phyloP scores from a whole-genome alignment of 2,329 filamentous ascomycete genomes.

The Scedosporium aurantiacum region DNA sequence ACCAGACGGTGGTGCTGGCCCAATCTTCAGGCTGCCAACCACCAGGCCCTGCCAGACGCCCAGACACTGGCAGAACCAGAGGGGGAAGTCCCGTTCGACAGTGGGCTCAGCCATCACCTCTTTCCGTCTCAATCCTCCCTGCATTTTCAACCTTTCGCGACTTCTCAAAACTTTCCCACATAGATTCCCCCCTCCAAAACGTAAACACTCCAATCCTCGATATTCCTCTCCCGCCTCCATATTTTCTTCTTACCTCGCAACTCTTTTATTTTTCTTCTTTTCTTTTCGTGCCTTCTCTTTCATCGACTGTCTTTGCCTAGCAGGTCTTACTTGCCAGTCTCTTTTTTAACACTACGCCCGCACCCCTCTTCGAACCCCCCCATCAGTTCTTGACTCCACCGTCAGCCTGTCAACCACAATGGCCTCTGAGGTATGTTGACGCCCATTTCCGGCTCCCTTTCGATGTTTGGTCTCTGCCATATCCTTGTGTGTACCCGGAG shows the following conservation, averaged over 20 bases:
- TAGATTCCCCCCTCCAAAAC: background rate
- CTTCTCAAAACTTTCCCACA: background rate
- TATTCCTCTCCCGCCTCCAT: background rate
- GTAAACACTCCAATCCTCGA: background rate
- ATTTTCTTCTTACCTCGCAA: background rate
- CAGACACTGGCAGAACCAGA: background rate
- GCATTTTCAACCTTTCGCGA: background rate
- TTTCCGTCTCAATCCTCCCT: background rate
- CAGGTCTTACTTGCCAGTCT: constrained; percentile 1
- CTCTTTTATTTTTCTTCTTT: background rate
- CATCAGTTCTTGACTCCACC: constrained; percentile 1
- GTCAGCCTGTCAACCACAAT: constrained; percentile 29
- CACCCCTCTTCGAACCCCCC: constrained; percentile 1
- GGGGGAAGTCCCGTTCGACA: constrained; percentile 1
- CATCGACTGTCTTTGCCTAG: background rate
- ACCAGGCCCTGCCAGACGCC: background rate
- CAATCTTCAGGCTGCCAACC: background rate
- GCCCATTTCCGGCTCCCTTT: constrained; percentile 1
- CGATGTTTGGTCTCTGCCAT: constrained; percentile 8
- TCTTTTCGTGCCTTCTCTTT: constrained; percentile 3
- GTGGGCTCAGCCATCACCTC: constrained; percentile 2
- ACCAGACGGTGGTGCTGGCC: background rate
- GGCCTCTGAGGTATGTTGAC: constrained; percentile 49
- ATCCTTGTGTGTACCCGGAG: background rate
- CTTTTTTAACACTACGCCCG: background rate